Conservation (phyloP, 2,329 filamentous ascomycete species). For the Emericellopsis cladophorae region DNA sequence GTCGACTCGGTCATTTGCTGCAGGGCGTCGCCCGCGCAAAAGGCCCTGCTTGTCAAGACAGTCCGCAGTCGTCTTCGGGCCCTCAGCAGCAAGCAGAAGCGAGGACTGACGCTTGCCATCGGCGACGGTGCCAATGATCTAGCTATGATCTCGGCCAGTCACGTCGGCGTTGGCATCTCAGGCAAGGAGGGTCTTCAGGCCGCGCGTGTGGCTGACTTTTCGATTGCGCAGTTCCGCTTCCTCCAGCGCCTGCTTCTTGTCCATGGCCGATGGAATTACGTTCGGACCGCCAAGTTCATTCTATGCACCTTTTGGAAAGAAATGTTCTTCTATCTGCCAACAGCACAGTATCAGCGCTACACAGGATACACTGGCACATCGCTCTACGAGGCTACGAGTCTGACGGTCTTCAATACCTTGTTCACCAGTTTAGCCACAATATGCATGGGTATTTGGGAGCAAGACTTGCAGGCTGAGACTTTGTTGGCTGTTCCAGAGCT, state of each 20-base stretch:
- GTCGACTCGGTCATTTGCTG: constrained; percentile 91
- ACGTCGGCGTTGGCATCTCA: constrained; percentile 84
- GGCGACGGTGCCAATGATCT: constrained; percentile 92
- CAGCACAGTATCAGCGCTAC: constrained; percentile 72
- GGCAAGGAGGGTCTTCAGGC: constrained; percentile 88
- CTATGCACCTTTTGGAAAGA: constrained; percentile 89
- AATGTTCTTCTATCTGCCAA: constrained; percentile 70
- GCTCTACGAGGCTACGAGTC: constrained; percentile 73
- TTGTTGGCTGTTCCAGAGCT: constrained; percentile 87
- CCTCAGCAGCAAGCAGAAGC: constrained; percentile 18
- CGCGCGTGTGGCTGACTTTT: constrained; percentile 80
- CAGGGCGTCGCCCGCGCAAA: constrained; percentile 79
- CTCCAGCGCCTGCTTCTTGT: constrained; percentile 73
- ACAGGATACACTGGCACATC: constrained; percentile 85
- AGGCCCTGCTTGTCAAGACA: constrained; percentile 73
- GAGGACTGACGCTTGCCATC: constrained; percentile 75
- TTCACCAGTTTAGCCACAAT: constrained; percentile 87
- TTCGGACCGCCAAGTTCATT: constrained; percentile 79
- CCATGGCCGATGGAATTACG: constrained; percentile 83
- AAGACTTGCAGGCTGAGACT: constrained; percentile 73
- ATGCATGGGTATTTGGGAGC: constrained; percentile 82
- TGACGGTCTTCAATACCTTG: constrained; percentile 88
- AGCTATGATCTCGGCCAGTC: constrained; percentile 79
- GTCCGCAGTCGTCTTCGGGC: constrained; percentile 63
- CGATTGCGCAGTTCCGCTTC: constrained; percentile 85